These are phyloP conservation scores for Ustanciosporium gigantosporum DNA, from an alignment of 1,284 basidiomycete species.

Conservation along the genomic window DNA sequence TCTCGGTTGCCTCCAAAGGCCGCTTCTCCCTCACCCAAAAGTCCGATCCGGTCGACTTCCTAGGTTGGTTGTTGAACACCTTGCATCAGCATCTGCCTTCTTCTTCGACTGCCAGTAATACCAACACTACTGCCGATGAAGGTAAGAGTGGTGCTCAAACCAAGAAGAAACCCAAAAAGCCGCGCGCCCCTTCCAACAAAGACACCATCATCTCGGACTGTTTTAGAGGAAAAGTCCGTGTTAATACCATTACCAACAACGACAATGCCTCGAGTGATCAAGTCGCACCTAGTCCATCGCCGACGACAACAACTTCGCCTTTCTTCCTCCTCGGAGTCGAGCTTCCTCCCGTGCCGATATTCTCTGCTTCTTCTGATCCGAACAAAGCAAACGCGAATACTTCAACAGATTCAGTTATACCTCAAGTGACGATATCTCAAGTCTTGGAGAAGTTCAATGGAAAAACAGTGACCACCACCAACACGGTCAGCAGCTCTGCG, in stretches of 20 bases:
- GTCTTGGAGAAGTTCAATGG: constrained; percentile 96
- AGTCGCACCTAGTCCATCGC: constrained; percentile 65
- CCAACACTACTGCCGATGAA: no score
- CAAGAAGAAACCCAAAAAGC: constrained; percentile 64
- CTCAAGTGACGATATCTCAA: background rate
- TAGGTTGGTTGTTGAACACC: constrained; percentile 92
- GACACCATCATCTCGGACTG: constrained; percentile 78
- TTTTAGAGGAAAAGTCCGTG: constrained; percentile 92
- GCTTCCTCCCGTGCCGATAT: constrained; percentile 90
- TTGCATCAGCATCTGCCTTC: constrained; percentile 88
- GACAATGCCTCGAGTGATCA: background rate
- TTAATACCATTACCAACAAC: constrained; percentile 89
- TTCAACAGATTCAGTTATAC: no score
- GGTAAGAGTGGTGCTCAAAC: no score
- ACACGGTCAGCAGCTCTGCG: no score
- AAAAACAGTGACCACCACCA: constrained; percentile 44
- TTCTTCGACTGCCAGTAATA: no score
- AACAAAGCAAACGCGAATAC: no score
- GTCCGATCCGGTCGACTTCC: constrained; percentile 93
- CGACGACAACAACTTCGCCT: constrained; percentile 81
- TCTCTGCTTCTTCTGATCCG: constrained; percentile 69
- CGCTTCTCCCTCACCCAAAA: constrained; percentile 90
- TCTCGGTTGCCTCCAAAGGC: constrained; percentile 80
- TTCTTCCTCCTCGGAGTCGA: constrained; percentile 95
- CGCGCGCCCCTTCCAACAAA: no score